Evolutionary conservation across 257 asterid species (phyloP).

Genomic region (Solanum raphanifolium): DNA sequence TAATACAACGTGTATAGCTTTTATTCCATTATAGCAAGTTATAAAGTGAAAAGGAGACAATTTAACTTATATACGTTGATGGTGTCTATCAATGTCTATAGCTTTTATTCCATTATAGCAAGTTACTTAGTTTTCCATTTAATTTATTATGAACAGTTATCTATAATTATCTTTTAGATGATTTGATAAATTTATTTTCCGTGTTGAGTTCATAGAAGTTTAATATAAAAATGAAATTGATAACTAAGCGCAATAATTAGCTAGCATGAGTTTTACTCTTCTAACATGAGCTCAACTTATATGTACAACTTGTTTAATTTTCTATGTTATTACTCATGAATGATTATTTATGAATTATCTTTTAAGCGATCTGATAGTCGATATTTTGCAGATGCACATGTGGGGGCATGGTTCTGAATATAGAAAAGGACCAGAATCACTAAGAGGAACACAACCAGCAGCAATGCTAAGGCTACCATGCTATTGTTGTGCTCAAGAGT

Average conservation of each 20-base stretch:
- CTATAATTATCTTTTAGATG: not conserved
- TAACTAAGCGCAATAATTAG: not conserved
- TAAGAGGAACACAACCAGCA: constrained; percentile 74
- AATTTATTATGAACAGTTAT: not conserved
- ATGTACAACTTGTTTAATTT: not conserved
- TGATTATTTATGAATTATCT: not conserved
- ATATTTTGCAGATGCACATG: constrained; percentile 75
- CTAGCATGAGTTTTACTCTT: not conserved
- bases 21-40: no score
- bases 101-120: not conserved
- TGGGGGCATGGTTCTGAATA: constrained; percentile 97
- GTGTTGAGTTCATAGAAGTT: not conserved
- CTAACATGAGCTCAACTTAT: not conserved
- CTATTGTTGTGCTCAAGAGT: constrained; percentile 72
- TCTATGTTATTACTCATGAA: not conserved
- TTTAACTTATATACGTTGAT: not conserved
- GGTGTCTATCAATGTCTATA: not conserved
- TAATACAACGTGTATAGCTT: not conserved
- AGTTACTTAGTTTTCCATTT: not conserved
- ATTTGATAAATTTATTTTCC: not conserved
- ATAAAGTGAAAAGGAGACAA: not conserved
- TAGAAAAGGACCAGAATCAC: constrained; percentile 75
- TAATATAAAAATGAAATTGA: not conserved
- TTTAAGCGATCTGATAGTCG: not conserved
- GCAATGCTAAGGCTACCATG: constrained; percentile 88